phyloP scores from a whole-genome alignment of 1,139 yeast species.

The Kodamaea fungicola region DNA sequence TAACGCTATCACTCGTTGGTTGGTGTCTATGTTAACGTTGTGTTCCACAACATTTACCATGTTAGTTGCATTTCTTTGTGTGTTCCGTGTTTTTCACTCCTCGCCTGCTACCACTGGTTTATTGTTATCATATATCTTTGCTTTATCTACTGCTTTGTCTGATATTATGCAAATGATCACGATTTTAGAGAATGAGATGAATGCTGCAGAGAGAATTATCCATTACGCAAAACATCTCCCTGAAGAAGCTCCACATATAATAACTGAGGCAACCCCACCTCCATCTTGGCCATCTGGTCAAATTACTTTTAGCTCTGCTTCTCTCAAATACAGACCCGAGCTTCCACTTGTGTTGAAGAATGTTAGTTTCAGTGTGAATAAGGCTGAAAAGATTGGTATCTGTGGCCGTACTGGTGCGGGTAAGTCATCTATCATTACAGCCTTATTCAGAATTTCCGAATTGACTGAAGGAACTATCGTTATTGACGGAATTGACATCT shows the following conservation, averaged over 20 bases:
- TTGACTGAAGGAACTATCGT: conserved; percentile 47
- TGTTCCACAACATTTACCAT: conserved; percentile 38
- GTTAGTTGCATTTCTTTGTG: conserved; percentile 57
- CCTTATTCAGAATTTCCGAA: conserved; percentile 61
- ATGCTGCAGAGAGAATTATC: conserved; percentile 77
- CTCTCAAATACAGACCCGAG: conserved; percentile 69
- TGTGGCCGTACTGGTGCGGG: conserved; percentile 86
- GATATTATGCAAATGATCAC: conserved; percentile 54
- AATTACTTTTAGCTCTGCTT: conserved; percentile 54
- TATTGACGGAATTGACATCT: conserved; percentile 61
- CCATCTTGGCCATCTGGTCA: conserved; percentile 47
- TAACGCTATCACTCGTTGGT: conserved; percentile 76
- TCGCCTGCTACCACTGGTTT: conserved; percentile 70
- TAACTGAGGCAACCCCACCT: conserved; percentile 51
- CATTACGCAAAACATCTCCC: conserved; percentile 56
- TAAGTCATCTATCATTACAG: conserved; percentile 65
- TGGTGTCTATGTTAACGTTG: conserved; percentile 58
- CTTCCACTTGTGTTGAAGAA: conserved; percentile 69
- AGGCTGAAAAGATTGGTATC: conserved; percentile 65
- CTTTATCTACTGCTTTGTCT: conserved; percentile 46
- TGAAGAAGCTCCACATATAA: conserved; percentile 36
- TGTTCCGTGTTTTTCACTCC: conserved; percentile 57
- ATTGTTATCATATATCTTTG: conserved; percentile 56
- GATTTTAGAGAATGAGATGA: conserved; percentile 77
- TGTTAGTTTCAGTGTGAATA: conserved; percentile 41